Base-by-base conservation (phyloP, 257 asterid species). In the Fraxinus anomala region DNA sequence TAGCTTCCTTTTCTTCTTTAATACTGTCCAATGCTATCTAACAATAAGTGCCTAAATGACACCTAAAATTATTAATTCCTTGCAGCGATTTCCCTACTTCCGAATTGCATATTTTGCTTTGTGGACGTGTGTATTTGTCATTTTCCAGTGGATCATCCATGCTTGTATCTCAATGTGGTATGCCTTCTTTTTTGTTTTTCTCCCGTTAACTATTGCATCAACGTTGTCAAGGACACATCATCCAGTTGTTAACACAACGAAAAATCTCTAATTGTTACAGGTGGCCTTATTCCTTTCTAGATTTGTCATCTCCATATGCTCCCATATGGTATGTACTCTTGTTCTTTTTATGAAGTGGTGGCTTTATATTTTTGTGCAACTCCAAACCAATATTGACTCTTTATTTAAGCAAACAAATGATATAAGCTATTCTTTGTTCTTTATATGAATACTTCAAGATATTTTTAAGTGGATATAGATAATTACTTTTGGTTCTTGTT, bases 91-190 rank as follows among this genome's bases (percentile, higher is more conserved):
- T 76, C 99, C 99, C 65, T 91, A 89, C 91, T 94, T 92, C 74
- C 91, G 99, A 54, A 77, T 94, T 49, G 97, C 90, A 49, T 94
- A 94, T 81, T 92, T 94, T 83, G 80, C 86, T 67, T 83, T 92
- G 47, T 92, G 87, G 91, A 94, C 97, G 11, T 82, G 87, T 74
- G 66, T 76, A 28, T 94, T 81, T 78, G 91, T 90, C 87, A 11
- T 89, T 82, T 91, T 90, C 91, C 99, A 94, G 82, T 94, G 97
- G 99, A 82, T 91, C 77, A 30, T 88, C 69, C 99, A 94, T 83
- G 92, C 89, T 74, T 91, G 85, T 83, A 83, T 88, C 63, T 83
- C 91, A 16, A 54, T 84, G 26, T 77, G 94, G 99, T 94, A 81
- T 59, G 67, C 63, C 49, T 61, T 23, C 44, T 44, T 68, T 39